Base-by-base conservation (phyloP, 2,329 filamentous ascomycete species). In the Drechmeria coniospora region DNA sequence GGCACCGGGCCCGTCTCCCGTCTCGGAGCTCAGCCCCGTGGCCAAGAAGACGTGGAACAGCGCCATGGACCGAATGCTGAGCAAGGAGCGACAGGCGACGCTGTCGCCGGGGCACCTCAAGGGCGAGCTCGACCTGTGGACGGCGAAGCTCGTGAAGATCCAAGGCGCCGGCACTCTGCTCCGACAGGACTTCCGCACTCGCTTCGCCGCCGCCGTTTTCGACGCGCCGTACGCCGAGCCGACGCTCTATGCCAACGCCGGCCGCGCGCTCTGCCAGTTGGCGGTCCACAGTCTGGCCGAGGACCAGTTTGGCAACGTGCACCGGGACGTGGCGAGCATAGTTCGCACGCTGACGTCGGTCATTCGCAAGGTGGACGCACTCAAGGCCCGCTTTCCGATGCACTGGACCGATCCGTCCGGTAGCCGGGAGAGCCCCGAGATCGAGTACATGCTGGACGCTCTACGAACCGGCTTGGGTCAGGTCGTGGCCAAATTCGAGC, bases 261-360 rank as follows among this genome's bases (percentile, higher is more conserved):
- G 75, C n/a, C 71, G 74, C 33, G 68, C 77, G 1, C 56, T 90
- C 21, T 72, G 70, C 9, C 63, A 67, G 27, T 62, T 95, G 16
- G 68, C 80, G 1, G 66, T 82, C 4, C 68, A 68, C 35, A 87
- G 79, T 50, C 54, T 94, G 29, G 59, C 61, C 4, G 86, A 95
- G 50, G 87, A 95, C 47, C 66, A 67, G 25, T 90, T 74, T 45
- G 87, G 87, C 10, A 79, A 81, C 40, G 87, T 92, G n/a, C 78
- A 92, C 38, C 65, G 74, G 23, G 80, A 90, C 37, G 73, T 95
- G 2, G 71, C 79, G 1, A 56, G 56, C 26, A 75, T 92, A 31
- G 70, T 94, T 27, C 69, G 77, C 25, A 70, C 73, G 2, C 69
- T 92, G 34, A 86, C 81, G 1, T 41, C 50, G 0, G 73, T 79